A percentile compares a stretch with the other conserved stretches of the same genome.
Conservation (phyloP, 139 green algal genomes). For the Tetradesmus obliquus region DNA sequence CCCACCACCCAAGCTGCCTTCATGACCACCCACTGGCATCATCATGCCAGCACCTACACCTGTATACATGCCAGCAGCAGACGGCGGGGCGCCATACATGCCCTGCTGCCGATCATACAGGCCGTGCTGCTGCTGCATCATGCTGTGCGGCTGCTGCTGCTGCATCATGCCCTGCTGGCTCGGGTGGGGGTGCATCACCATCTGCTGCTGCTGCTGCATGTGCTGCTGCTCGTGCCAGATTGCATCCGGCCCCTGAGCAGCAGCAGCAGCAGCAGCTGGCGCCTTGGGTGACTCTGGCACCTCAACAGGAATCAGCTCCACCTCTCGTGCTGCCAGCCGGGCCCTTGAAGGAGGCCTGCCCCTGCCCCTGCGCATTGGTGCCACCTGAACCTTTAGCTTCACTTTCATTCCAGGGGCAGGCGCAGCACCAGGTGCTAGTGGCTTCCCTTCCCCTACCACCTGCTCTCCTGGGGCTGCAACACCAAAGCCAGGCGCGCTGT, state of each 20-base stretch:
- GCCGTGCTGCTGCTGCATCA: neutral
- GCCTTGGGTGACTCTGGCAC: neutral
- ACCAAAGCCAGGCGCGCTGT: neutral
- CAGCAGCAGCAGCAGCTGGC: neutral
- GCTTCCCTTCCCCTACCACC: neutral
- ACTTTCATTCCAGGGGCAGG: neutral
- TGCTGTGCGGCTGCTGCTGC: neutral
- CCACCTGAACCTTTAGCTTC: neutral
- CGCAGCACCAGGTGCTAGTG: neutral
- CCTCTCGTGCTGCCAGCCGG: neutral
- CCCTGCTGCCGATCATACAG: neutral
- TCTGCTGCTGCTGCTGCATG: slow-evolving; percentile 9
- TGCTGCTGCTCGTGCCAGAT: neutral
- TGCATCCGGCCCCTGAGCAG: neutral
- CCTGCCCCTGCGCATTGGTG: slow-evolving; percentile 9
- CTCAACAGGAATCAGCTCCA: slow-evolving; percentile 17
- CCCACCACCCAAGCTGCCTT: neutral
- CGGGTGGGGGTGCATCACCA: neutral
- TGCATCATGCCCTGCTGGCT: neutral
- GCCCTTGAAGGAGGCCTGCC: slow-evolving; percentile 4
- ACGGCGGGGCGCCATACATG: neutral
- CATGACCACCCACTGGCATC: neutral
- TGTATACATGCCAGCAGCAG: neutral
- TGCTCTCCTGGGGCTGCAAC: slow-evolving; percentile 19
- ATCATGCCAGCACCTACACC: neutral